Base-by-base conservation (phyloP, 2,329 filamentous ascomycete genomes). In the Neurospora sp. region DNA sequence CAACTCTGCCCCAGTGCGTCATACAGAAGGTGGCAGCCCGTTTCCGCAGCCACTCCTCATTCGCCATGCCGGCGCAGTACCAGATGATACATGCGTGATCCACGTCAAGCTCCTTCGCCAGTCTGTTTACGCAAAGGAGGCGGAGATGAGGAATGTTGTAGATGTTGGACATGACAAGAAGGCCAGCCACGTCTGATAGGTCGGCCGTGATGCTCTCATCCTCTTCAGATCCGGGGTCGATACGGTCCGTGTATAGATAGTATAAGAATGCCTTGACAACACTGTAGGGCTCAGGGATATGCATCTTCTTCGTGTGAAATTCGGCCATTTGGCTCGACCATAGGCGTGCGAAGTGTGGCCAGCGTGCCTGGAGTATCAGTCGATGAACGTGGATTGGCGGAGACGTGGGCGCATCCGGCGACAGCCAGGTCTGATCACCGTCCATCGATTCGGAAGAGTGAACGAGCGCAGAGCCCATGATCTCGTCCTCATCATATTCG, bases 121-220 rank as follows among this genome's bases (percentile, higher is more conserved):
- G 86, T 8, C 96, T 88, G 78, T 97, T 95, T 69, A 98, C 92
- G 78, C 95, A 97, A 1, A 98, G 85, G 8, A 97, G 87, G 23
- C 95, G 91, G 33, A 99, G 88, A 74, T 96, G 93, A 1, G 94
- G 94, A 82, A 99, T 96, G 77, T 97, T 95, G 82, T 99, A 99
- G 66, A 98, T 92, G 79, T 98, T 97, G 62, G 93, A 93, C 92
- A 99, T 96, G 73, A 99, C 95, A 3, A 99, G 86, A 80, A 99
- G 88, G 8, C 96, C 95, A 0, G 96, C 95, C 15, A 98, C 93
- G 75, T 97, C 94, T 38, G 90, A 88, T 23, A 97, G 87, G 67
- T 90, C 86, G 0, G 88, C 87, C 81, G 96, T 92, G 41, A 94
- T 88, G 66, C 76, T 73, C 17, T 84, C 83, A 15, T 82, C 83